Conservation (phyloP, 1,284 basidiomycete species). For the Grifola frondosa region DNA sequence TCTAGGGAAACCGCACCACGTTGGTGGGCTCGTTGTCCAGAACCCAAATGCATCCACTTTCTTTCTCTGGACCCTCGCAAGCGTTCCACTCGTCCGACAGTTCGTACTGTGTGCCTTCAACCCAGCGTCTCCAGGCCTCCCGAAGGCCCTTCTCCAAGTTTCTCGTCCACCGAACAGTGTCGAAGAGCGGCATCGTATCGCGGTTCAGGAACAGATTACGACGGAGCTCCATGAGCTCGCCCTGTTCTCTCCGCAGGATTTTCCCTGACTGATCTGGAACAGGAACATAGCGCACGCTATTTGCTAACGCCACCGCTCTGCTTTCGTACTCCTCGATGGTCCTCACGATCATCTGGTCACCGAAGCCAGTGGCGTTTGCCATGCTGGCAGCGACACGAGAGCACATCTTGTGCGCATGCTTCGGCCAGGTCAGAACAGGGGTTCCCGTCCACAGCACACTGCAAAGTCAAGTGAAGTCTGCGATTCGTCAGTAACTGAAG, state of each 20-base stretch:
- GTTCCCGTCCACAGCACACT: constrained; percentile 63
- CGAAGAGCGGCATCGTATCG: constrained; percentile 52
- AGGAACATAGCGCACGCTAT: constrained; percentile 35
- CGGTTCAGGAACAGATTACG: constrained; percentile 48
- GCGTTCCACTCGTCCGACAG: constrained; percentile 37
- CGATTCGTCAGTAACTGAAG: background rate
- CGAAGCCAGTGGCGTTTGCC: constrained; percentile 55
- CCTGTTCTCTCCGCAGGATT: constrained; percentile 23
- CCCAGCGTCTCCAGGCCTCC: constrained; percentile 59
- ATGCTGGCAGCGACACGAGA: constrained; percentile 61
- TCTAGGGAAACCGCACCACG: constrained; percentile 12
- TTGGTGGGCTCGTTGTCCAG: constrained; percentile 35
- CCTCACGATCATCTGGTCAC: constrained; percentile 52
- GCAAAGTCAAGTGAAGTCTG: background rate
- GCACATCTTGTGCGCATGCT: constrained; percentile 58
- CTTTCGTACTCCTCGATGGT: constrained; percentile 52
- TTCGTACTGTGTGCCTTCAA: constrained; percentile 47
- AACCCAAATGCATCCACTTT: constrained; percentile 43
- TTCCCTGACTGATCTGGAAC: constrained; percentile 18
- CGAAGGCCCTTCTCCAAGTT: constrained; percentile 52
- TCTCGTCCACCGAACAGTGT: constrained; percentile 53
- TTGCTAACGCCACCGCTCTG: constrained; percentile 50
- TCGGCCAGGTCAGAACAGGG: constrained; percentile 59
- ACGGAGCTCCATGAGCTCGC: constrained; percentile 45
- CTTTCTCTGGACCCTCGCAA: constrained; percentile 31